Percentiles rank a stretch among this genome's conserved stretches.
phyloP scores from a whole-genome alignment of 192 early-diverging fungal species.

The Backusella sp. region DNA sequence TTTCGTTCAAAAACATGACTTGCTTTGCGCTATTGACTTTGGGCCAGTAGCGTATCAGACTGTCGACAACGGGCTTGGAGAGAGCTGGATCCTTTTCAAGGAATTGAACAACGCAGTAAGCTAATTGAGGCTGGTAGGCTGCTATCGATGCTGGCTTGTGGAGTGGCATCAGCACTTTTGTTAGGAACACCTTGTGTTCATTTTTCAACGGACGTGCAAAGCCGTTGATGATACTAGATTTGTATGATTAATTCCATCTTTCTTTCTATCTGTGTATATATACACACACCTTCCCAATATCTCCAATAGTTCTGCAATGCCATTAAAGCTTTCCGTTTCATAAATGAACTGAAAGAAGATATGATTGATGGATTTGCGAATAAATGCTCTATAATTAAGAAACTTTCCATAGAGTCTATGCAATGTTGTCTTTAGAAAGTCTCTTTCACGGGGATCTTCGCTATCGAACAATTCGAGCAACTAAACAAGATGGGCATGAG shows the following conservation, averaged over 20 bases:
- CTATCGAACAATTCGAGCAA: slow-evolving; percentile 97
- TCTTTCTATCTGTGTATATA: not conserved
- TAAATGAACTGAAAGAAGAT: slow-evolving; percentile 99
- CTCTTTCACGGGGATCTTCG: slow-evolving; percentile 98
- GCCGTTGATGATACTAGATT: slow-evolving; percentile 95
- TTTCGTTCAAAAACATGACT: slow-evolving; percentile 98
- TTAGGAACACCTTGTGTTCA: slow-evolving; percentile 97
- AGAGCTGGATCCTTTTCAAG: slow-evolving; percentile 95
- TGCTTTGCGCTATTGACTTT: slow-evolving; percentile 99
- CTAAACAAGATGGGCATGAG: slow-evolving; percentile 46
- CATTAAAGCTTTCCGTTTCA: slow-evolving; percentile 95
- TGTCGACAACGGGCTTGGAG: slow-evolving; percentile 90
- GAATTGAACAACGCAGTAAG: slow-evolving; percentile 99
- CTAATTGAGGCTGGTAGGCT: slow-evolving; percentile 95
- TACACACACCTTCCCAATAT: slow-evolving; percentile 87
- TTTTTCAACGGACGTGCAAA: slow-evolving; percentile 98
- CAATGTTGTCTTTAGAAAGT: slow-evolving; percentile 97
- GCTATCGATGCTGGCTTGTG: slow-evolving; percentile 95
- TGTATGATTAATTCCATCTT: not conserved
- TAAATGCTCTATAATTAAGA: slow-evolving; percentile 94
- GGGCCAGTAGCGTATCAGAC: slow-evolving; percentile 95
- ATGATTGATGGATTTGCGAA: slow-evolving; percentile 96
- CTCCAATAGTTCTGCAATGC: slow-evolving; percentile 96
- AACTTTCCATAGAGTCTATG: slow-evolving; percentile 99
- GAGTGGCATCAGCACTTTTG: slow-evolving; percentile 89